These are phyloP conservation scores for Ramaria sp. DNA, from an alignment of 768 basidiomycete species.

Conservation along the genomic window DNA sequence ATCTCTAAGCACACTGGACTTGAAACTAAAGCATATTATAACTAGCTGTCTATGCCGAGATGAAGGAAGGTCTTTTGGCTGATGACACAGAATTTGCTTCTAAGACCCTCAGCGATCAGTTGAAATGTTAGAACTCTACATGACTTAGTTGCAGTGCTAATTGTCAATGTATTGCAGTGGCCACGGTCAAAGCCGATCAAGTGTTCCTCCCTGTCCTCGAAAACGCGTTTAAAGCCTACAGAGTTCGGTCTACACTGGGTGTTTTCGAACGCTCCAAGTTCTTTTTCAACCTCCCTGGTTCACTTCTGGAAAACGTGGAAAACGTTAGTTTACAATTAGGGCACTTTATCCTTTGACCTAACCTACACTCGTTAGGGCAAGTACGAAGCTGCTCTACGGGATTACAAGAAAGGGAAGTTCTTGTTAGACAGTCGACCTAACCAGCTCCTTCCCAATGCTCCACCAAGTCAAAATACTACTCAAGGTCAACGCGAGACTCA, in stretches of 20 bases:
- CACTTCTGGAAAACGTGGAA: constrained; percentile 80
- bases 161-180: constrained; percentile 36
- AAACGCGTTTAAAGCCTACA: constrained; percentile 89
- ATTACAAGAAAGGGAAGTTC: constrained; percentile 95
- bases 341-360: neutral
- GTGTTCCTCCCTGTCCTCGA: constrained; percentile 95
- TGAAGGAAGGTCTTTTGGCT: constrained; percentile 80
- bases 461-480: constrained; percentile 15
- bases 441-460: constrained; percentile 56
- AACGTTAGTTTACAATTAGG: constrained; percentile 40
- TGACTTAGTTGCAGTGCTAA: neutral
- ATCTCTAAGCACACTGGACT: neutral
- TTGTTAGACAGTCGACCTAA: constrained; percentile 83
- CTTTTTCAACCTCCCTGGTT: constrained; percentile 95
- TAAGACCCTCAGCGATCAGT: constrained; percentile 66
- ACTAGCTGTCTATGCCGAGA: constrained; percentile 79
- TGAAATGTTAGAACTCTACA: constrained; percentile 55
- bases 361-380: constrained; percentile 52
- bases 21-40: neutral
- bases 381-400: constrained; percentile 86
- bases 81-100: constrained; percentile 74
- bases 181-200: constrained; percentile 87
- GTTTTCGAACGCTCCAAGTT: constrained; percentile 97
- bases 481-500: constrained; percentile 50
- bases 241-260: constrained; percentile 82